Evolutionary conservation across 768 basidiomycete species (phyloP).

Genomic region (Tylopilus plumbeoviolaceoides): DNA sequence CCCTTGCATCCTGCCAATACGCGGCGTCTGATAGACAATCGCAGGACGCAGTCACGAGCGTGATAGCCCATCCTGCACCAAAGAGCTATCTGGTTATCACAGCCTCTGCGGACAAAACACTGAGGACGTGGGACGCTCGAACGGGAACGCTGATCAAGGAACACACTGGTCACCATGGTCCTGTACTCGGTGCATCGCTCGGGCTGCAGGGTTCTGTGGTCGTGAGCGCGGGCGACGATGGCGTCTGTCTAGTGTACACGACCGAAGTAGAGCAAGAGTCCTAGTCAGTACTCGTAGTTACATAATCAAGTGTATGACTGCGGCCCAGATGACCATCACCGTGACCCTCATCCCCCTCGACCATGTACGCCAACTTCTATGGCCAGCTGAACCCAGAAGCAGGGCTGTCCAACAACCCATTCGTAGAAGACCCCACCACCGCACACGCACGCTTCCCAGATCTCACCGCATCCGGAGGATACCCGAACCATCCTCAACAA

Average conservation of each 20-base stretch:
- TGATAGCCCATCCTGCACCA: slow-evolving; percentile 71
- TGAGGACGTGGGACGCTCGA: slow-evolving; percentile 92
- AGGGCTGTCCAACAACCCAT: slow-evolving; percentile 61
- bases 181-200: slow-evolving; percentile 72
- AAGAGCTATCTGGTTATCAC: slow-evolving; percentile 77
- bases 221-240: slow-evolving; percentile 90
- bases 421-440: slow-evolving; percentile 49
- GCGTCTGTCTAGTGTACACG: slow-evolving; percentile 76
- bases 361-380: slow-evolving; percentile 42
- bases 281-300: slow-evolving; percentile 10
- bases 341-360: slow-evolving; percentile 2
- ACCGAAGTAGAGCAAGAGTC: slow-evolving; percentile 39
- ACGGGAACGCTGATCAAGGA: slow-evolving; percentile 73
- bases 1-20: not conserved
- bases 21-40: slow-evolving; percentile 6
- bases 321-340: not conserved
- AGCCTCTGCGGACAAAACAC: slow-evolving; percentile 79
- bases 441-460: slow-evolving; percentile 61
- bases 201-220: slow-evolving; percentile 68
- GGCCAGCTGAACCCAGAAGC: slow-evolving; percentile 16
- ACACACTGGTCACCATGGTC: slow-evolving; percentile 78
- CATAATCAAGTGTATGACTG: slow-evolving; percentile 17
- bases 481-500: slow-evolving; percentile 29
- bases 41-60: slow-evolving; percentile 83
- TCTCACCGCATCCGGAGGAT: slow-evolving; percentile 36